Evolutionary conservation across 2,329 filamentous ascomycete species (phyloP).

Genomic region (Dissoconium aciculare): DNA sequence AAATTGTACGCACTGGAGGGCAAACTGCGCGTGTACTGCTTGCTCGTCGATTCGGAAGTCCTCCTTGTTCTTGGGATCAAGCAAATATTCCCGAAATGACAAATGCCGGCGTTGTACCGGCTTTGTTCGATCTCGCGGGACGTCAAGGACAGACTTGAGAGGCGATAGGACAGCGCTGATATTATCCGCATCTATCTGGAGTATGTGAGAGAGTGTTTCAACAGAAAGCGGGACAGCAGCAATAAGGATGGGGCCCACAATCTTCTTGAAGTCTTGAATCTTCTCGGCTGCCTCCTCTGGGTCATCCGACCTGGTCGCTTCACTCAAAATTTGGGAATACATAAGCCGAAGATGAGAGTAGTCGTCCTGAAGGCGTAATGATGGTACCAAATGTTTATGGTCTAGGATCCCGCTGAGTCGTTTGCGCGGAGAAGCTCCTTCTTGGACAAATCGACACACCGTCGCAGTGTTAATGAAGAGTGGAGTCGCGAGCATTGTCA

Average conservation of each 20-base stretch:
- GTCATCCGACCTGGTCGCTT: background rate
- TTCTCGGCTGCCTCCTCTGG: background rate
- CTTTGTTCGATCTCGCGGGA: background rate
- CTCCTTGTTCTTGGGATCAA: background rate
- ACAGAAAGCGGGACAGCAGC: background rate
- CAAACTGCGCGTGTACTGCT: slow-evolving; percentile 8
- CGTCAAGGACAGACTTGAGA: background rate
- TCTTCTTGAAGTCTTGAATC: background rate
- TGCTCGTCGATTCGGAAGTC: slow-evolving; percentile 9
- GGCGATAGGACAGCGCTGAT: background rate
- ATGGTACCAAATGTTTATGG: background rate
- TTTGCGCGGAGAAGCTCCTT: slow-evolving; percentile 5
- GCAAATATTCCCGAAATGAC: slow-evolving; percentile 1
- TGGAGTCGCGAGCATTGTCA: slow-evolving; percentile 16
- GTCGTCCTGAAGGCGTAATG: background rate
- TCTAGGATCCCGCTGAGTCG: background rate
- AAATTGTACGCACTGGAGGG: slow-evolving; percentile 7
- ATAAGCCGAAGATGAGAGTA: background rate
- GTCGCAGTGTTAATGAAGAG: slow-evolving; percentile 22
- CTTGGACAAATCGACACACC: slow-evolving; percentile 18
- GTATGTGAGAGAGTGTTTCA: background rate
- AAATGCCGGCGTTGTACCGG: background rate
- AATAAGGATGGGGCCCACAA: slow-evolving; percentile 1
- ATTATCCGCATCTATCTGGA: background rate
- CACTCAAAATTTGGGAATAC: background rate